Evolutionary conservation across 306 rosid genomes (phyloP).

Genomic region (Purshia tridentata): DNA sequence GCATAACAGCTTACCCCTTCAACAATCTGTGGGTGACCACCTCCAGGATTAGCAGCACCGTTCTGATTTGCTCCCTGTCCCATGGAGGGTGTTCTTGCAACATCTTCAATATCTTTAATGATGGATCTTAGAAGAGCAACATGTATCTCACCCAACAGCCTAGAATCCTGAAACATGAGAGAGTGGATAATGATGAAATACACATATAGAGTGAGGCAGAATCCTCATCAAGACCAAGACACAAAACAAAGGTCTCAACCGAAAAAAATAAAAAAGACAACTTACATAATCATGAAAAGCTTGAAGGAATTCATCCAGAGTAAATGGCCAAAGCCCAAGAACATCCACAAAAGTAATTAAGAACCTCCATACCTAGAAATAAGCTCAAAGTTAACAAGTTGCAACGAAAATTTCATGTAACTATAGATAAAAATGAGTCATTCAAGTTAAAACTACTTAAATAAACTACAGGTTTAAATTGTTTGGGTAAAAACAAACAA

Average conservation of each 20-base stretch:
- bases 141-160: conserved; percentile 75
- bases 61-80: conserved; percentile 57
- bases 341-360: conserved; percentile 69
- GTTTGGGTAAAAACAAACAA: not conserved
- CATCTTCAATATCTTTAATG: conserved; percentile 75
- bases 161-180: conserved; percentile 54
- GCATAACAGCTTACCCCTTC: conserved; percentile 58
- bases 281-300: conserved; percentile 86
- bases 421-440: not conserved
- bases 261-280: conserved; percentile 3
- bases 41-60: conserved; percentile 51
- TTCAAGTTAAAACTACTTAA: not conserved
- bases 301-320: conserved; percentile 82
- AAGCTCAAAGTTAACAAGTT: not conserved
- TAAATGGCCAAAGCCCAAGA: conserved; percentile 80
- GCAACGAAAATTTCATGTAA: not conserved
- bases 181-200: conserved; percentile 12
- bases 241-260: not conserved
- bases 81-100: conserved; percentile 52
- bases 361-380: conserved; percentile 78
- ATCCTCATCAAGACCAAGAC: conserved; percentile 17
- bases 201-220: conserved; percentile 7
- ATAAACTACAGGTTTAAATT: not conserved
- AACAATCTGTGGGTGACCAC: conserved; percentile 72
- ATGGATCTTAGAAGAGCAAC: conserved; percentile 61